phyloP scores from a whole-genome alignment of 352 stramenopile genomes.

The Bremia lactucae region DNA sequence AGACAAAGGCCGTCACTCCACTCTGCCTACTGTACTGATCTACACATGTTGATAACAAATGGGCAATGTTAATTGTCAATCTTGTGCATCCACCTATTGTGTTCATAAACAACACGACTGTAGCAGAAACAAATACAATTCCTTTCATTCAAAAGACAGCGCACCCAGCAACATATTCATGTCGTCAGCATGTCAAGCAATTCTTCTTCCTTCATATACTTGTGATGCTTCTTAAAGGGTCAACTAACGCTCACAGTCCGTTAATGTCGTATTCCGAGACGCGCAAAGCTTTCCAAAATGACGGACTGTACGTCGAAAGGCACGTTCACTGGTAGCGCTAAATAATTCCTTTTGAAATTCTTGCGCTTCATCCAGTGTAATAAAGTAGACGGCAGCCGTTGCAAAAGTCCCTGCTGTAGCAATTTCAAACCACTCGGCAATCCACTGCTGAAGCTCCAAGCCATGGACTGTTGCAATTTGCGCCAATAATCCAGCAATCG shows the following conservation, averaged over 20 bases:
- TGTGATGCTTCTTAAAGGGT: neutral
- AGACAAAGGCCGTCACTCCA: too few relatives aligned
- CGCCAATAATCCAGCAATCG: slow-evolving; percentile 56
- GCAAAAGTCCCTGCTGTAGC: slow-evolving; percentile 30
- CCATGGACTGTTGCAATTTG: slow-evolving; percentile 63
- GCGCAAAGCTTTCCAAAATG: slow-evolving; percentile 79
- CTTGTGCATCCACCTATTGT: too few relatives aligned
- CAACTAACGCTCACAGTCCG: slow-evolving; percentile 19
- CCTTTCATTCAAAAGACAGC: too few relatives aligned
- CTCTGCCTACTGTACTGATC: too few relatives aligned
- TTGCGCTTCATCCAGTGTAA: slow-evolving; percentile 43
- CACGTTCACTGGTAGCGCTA: slow-evolving; percentile 39
- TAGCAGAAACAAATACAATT: too few relatives aligned
- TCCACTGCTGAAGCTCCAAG: slow-evolving; percentile 37
- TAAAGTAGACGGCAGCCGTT: slow-evolving; percentile 34
- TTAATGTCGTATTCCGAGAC: slow-evolving; percentile 54
- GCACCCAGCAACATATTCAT: too few relatives aligned
- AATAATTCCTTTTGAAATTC: slow-evolving; percentile 68
- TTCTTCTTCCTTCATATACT: too few relatives aligned
- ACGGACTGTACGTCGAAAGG: slow-evolving; percentile 61
- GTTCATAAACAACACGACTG: too few relatives aligned
- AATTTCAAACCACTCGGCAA: slow-evolving; percentile 55
- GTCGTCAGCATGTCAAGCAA: too few relatives aligned
- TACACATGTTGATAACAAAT: too few relatives aligned
- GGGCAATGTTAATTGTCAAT: too few relatives aligned